Evolutionary conservation across 495 filamentous ascomycete species (phyloP).

Genomic region (Aspergillus carlsbadensis): DNA sequence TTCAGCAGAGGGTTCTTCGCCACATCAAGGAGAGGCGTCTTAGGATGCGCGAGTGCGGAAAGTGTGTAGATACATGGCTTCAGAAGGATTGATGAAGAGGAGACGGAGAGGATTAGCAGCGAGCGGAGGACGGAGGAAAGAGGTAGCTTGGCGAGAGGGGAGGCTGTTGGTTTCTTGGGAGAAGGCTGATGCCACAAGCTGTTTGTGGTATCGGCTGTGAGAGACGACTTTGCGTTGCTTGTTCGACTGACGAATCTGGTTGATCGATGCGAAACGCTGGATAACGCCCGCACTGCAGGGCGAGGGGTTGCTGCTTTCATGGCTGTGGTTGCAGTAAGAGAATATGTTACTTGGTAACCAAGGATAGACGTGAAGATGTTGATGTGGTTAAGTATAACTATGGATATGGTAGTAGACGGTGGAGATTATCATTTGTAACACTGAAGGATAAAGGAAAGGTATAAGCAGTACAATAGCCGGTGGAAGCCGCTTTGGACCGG

Average conservation of each 20-base stretch:
- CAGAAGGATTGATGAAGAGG: constrained; percentile 73
- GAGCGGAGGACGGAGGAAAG: constrained; percentile 73
- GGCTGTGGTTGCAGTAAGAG: background rate
- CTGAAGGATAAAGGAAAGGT: background rate
- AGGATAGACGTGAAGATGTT: background rate
- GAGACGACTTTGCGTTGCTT: constrained; percentile 37
- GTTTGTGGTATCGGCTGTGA: constrained; percentile 25
- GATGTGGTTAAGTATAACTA: constrained; percentile 5
- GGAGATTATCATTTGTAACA: background rate
- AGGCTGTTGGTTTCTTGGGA: constrained; percentile 14
- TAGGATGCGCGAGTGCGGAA: constrained; percentile 67
- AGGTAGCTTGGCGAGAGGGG: constrained; percentile 72
- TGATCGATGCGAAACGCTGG: constrained; percentile 15
- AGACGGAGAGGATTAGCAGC: constrained; percentile 73
- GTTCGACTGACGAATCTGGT: constrained; percentile 39
- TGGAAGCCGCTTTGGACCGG: constrained; percentile 22
- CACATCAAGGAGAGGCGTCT: constrained; percentile 48
- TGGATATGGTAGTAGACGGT: background rate
- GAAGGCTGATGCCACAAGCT: constrained; percentile 24
- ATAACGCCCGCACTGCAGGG: constrained; percentile 31
- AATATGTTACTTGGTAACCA: background rate
- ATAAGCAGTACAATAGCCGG: constrained; percentile 12
- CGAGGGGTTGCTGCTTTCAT: constrained; percentile 33
- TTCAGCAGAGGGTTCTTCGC: constrained; percentile 47
- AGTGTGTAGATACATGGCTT: constrained; percentile 68